These are phyloP conservation scores for Arthrinium puccinioides DNA, from an alignment of 2,329 filamentous ascomycete genomes.

Conservation along the genomic window DNA sequence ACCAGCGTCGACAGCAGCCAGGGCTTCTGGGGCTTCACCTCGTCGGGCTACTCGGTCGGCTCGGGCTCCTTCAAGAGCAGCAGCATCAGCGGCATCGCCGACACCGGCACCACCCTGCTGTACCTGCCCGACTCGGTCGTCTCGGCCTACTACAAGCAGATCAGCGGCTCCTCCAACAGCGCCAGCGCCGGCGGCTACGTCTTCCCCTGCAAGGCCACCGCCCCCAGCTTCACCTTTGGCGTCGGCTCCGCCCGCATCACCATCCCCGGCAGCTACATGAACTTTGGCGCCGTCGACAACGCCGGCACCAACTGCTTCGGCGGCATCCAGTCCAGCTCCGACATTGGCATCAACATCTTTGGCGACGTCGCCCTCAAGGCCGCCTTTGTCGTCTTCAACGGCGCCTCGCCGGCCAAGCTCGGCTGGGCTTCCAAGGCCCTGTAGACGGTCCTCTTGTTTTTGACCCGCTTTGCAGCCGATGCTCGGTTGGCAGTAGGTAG, in stretches of 20 bases:
- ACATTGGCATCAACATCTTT: slow-evolving; percentile 45
- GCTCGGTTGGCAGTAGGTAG: too few relatives aligned
- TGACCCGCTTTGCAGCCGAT: too few relatives aligned
- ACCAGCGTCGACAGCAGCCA: slow-evolving; percentile 15
- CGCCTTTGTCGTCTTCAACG: slow-evolving; percentile 56
- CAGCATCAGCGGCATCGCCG: slow-evolving; percentile 33
- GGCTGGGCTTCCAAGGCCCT: slow-evolving; percentile 33
- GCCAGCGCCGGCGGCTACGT: slow-evolving; percentile 37
- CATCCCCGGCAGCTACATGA: slow-evolving; percentile 41
- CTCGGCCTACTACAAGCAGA: slow-evolving; percentile 41
- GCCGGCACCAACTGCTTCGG: slow-evolving; percentile 49
- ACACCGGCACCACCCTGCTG: slow-evolving; percentile 54
- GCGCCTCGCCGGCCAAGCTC: slow-evolving; percentile 26
- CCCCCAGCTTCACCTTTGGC: slow-evolving; percentile 43
- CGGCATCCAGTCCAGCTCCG: slow-evolving; percentile 46
- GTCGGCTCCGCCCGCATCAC: slow-evolving; percentile 39
- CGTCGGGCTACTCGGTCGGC: slow-evolving; percentile 19
- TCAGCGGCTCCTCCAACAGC: slow-evolving; percentile 33
- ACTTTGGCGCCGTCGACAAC: slow-evolving; percentile 37
- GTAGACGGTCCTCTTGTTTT: slow-evolving; percentile 1
- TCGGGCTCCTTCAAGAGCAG: neutral
- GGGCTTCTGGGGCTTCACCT: slow-evolving; percentile 25
- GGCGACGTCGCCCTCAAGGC: slow-evolving; percentile 62
- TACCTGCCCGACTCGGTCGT: slow-evolving; percentile 40
- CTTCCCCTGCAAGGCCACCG: slow-evolving; percentile 39